Conservation (phyloP, 169 alveolate genomes). For the Cryptosporidium parvum region DNA sequence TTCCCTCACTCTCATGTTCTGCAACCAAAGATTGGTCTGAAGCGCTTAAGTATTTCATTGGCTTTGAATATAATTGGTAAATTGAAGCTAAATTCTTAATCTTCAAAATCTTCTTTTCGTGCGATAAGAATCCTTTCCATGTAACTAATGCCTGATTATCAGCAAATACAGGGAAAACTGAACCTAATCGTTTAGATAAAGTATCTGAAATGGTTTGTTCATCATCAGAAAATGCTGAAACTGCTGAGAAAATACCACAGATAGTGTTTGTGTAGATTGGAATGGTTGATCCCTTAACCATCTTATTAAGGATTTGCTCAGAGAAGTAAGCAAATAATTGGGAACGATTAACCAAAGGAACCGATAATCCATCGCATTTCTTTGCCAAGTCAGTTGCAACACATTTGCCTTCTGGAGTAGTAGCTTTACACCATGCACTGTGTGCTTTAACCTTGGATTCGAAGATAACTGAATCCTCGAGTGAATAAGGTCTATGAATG, state of each 20-base stretch:
- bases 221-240: constrained; percentile 18
- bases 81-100: neutral
- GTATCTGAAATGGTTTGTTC: constrained; percentile 6
- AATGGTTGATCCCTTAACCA: constrained; percentile 41
- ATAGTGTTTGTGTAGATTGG: constrained; percentile 57
- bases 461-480: constrained; percentile 18
- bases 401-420: constrained; percentile 71
- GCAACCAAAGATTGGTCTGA: constrained; percentile 54
- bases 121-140: constrained; percentile 30
- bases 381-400: constrained; percentile 54
- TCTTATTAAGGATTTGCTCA: constrained; percentile 37
- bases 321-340: constrained; percentile 58
- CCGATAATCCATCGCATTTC: constrained; percentile 69
- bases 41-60: constrained; percentile 38
- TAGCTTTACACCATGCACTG: constrained; percentile 48
- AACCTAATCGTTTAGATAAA: constrained; percentile 12
- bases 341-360: constrained; percentile 42
- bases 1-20: constrained; percentile 1
- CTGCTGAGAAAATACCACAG: constrained; percentile 25
- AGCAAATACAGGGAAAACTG: constrained; percentile 48
- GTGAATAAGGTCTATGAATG: constrained; percentile 35
- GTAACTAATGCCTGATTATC: constrained; percentile 32
- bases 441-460: constrained; percentile 61
- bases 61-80: constrained; percentile 26
- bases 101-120: constrained; percentile 42